A percentile compares a stretch with the other conserved stretches of the same genome.
Evolutionary conservation across 805 yeast species (phyloP).

Genomic region (Spathaspora passalidarum): DNA sequence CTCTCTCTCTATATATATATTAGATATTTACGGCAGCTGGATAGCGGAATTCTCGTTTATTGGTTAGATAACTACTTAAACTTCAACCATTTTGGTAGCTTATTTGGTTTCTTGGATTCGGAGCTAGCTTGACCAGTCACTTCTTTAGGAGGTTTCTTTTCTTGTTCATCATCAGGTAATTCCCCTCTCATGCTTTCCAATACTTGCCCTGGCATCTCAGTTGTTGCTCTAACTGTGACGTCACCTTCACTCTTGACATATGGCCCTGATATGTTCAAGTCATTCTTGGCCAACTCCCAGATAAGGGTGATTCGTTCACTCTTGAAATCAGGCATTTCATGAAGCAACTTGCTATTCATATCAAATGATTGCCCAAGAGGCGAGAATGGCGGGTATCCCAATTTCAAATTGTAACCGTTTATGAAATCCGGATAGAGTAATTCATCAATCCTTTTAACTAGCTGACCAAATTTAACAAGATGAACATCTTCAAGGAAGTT

Average conservation of each 20-base stretch:
- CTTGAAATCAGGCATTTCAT: constrained; percentile 28
- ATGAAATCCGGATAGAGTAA: constrained; percentile 24
- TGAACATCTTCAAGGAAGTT: constrained; percentile 22
- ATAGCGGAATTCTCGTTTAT: background rate
- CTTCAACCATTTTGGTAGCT: constrained; percentile 26
- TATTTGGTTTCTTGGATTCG: constrained; percentile 2
- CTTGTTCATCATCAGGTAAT: constrained; percentile 26
- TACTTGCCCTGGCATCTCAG: constrained; percentile 33
- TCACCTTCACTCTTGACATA: constrained; percentile 18
- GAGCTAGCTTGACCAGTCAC: background rate
- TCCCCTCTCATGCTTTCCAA: constrained; percentile 30
- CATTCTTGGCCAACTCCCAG: constrained; percentile 26
- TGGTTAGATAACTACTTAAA: background rate
- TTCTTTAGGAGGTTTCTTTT: constrained; percentile 1
- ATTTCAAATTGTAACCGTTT: constrained; percentile 28
- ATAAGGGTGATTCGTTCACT: constrained; percentile 30
- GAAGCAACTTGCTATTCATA: constrained; percentile 22
- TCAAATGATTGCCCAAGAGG: constrained; percentile 24
- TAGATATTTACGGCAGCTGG: background rate
- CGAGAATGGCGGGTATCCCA: constrained; percentile 39
- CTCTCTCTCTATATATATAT: background rate
- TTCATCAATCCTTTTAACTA: constrained; percentile 34
- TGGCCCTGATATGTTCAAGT: constrained; percentile 19
- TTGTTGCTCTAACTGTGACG: constrained; percentile 18
- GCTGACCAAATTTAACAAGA: constrained; percentile 30